Percentiles rank a stretch among this genome's conserved stretches.
Evolutionary conservation across 1,284 basidiomycete genomes (phyloP).

Genomic region (Ganoderma sp.): DNA sequence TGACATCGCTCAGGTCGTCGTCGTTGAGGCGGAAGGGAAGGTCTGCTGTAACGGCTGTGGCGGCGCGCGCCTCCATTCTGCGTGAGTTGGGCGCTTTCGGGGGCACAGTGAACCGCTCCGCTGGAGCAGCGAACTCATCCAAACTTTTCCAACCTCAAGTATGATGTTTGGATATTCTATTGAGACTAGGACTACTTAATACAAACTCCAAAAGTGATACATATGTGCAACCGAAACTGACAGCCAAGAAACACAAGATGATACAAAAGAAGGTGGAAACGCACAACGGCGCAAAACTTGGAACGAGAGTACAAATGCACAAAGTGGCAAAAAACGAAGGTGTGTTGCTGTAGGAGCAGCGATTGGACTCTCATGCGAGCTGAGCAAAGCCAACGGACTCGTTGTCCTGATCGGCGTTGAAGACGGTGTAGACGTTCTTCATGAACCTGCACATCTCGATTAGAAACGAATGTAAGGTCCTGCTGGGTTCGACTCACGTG

Average conservation of each 20-base stretch:
- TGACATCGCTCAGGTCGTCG: not conserved
- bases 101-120: too few relatives aligned
- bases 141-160: not conserved
- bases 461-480: not conserved
- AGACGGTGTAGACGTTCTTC: slow-evolving; percentile 36
- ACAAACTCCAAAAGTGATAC: not conserved
- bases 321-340: not conserved
- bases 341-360: not conserved
- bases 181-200: not conserved
- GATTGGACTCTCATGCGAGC: slow-evolving; percentile 1
- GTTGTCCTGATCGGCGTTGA: slow-evolving; percentile 28
- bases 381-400: slow-evolving; percentile 35
- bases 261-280: not conserved
- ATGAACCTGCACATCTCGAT: slow-evolving; percentile 28
- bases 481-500: slow-evolving; percentile 25
- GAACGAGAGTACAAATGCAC: not conserved
- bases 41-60: not conserved
- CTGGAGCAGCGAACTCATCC: not conserved
- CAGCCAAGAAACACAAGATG: not conserved
- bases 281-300: not conserved
- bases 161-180: not conserved
- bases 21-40: not conserved
- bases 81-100: too few relatives aligned
- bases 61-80: not conserved
- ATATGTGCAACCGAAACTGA: not conserved